Evolutionary conservation across 371 early-diverging fungal species (phyloP).

Genomic region (Apophysomyces elegans): DNA sequence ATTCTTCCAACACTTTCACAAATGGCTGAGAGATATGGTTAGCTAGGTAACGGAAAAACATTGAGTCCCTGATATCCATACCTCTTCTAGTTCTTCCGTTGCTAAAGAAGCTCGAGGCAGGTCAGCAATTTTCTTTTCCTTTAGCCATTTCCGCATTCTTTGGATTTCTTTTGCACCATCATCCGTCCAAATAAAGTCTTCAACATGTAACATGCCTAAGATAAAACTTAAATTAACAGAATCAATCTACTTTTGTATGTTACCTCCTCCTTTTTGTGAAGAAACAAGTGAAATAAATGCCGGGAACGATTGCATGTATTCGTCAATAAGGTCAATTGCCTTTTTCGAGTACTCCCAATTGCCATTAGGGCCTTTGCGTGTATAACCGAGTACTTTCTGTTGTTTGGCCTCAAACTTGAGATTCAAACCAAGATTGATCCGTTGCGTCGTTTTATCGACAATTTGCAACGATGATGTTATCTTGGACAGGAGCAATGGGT

Average conservation of each 20-base stretch:
- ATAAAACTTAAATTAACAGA: background rate
- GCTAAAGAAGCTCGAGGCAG: constrained; percentile 74
- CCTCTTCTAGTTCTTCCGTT: constrained; percentile 68
- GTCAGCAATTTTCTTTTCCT: constrained; percentile 60
- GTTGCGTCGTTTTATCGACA: constrained; percentile 54
- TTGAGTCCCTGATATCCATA: constrained; percentile 13
- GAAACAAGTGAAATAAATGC: constrained; percentile 74
- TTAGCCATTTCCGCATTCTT: constrained; percentile 72
- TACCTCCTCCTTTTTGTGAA: constrained; percentile 36
- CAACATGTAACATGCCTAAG: constrained; percentile 28
- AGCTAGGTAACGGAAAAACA: constrained; percentile 1
- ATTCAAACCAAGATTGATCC: constrained; percentile 82
- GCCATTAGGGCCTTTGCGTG: constrained; percentile 66
- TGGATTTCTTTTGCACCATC: constrained; percentile 31
- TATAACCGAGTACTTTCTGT: constrained; percentile 86
- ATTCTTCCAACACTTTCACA: constrained; percentile 61
- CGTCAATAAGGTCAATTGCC: constrained; percentile 73
- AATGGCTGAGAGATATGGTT: constrained; percentile 21
- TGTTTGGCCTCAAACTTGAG: constrained; percentile 89
- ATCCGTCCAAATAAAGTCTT: constrained; percentile 41
- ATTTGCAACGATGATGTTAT: constrained; percentile 84
- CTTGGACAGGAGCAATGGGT: constrained; percentile 73
- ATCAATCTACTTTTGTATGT: background rate
- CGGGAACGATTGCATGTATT: constrained; percentile 75
- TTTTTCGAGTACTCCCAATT: constrained; percentile 88